A percentile compares a stretch with the other conserved stretches of the same genome.
phyloP scores from a whole-genome alignment of 169 alveolate species.

The Eimeria necatrix region DNA sequence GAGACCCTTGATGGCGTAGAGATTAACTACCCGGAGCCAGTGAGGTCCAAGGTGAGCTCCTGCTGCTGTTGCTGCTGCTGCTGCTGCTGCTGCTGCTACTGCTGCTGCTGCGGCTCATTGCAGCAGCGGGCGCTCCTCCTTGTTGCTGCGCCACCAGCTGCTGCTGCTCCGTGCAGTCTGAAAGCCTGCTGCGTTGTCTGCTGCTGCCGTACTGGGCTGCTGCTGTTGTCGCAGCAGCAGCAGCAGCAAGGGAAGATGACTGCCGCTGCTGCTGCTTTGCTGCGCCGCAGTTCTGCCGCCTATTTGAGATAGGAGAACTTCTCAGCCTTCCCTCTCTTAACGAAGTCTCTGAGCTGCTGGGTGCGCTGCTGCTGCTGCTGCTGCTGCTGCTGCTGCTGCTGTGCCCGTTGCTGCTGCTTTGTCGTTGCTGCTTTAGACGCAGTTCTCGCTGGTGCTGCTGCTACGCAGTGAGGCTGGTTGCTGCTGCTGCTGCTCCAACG shows the following conservation, averaged over 20 bases:
- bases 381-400: conserved; percentile 19
- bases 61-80: not conserved
- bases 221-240: not conserved
- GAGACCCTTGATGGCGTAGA: not conserved
- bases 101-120: not conserved
- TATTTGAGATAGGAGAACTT: conserved; percentile 32
- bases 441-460: not conserved
- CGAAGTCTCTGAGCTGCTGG: conserved; percentile 20
- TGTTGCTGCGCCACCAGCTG: not conserved
- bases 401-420: not conserved
- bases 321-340: conserved; percentile 43
- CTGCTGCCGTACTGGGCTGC: not conserved
- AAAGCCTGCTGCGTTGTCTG: not conserved
- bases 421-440: too few species aligned
- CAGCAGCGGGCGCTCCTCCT: too few species aligned
- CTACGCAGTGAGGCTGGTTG: not conserved
- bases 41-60: not conserved
- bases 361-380: conserved; percentile 26
- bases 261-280: not conserved
- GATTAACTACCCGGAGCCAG: conserved; percentile 14
- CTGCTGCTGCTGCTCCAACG: not conserved
- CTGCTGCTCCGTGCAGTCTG: not conserved
- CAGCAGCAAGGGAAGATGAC: not conserved
- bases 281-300: not conserved
- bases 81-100: conserved; percentile 5